Evolutionary conservation across 805 yeast genomes (phyloP).

Genomic region (Saccharomycopsis guyanensis): DNA sequence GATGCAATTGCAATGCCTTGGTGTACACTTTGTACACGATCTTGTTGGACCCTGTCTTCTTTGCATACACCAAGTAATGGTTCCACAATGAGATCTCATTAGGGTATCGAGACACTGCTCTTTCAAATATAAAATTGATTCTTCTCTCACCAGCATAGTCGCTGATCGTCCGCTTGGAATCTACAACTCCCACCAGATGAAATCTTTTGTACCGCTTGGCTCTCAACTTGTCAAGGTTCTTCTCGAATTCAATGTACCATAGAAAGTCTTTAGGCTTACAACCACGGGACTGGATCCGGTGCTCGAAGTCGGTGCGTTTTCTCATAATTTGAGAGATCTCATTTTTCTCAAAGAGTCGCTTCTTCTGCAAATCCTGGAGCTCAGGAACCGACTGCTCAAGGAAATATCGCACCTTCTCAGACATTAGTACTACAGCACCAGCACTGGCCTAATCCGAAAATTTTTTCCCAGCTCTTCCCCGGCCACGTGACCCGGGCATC

Average conservation of each 20-base stretch:
- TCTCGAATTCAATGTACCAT: conserved; percentile 74
- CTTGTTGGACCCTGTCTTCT: conserved; percentile 58
- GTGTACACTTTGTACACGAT: conserved; percentile 72
- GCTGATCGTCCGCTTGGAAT: conserved; percentile 54
- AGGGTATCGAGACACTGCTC: conserved; percentile 77
- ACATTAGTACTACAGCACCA: too few relatives aligned
- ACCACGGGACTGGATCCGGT: conserved; percentile 77
- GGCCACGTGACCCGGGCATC: conserved; percentile 1
- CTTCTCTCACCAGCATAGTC: conserved; percentile 86
- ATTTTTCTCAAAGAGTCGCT: conserved; percentile 72
- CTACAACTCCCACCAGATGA: conserved; percentile 45
- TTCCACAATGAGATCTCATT: conserved; percentile 75
- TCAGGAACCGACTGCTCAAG: conserved; percentile 79
- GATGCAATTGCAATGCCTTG: conserved; percentile 74
- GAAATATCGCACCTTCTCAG: conserved; percentile 42
- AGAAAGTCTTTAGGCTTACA: conserved; percentile 70
- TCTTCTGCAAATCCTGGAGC: conserved; percentile 74
- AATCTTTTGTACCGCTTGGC: conserved; percentile 61
- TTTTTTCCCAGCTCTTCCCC: neutral
- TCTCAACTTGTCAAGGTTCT: conserved; percentile 69
- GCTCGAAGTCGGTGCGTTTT: conserved; percentile 93
- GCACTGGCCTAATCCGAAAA: neutral
- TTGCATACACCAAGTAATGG: conserved; percentile 60
- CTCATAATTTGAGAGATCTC: conserved; percentile 85
- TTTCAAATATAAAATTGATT: conserved; percentile 71